Percentiles rank a stretch among this genome's conserved stretches.
These are phyloP conservation scores for Suhomyces ambrosiae DNA, from an alignment of 1,139 yeast genomes.

Conservation along the genomic window DNA sequence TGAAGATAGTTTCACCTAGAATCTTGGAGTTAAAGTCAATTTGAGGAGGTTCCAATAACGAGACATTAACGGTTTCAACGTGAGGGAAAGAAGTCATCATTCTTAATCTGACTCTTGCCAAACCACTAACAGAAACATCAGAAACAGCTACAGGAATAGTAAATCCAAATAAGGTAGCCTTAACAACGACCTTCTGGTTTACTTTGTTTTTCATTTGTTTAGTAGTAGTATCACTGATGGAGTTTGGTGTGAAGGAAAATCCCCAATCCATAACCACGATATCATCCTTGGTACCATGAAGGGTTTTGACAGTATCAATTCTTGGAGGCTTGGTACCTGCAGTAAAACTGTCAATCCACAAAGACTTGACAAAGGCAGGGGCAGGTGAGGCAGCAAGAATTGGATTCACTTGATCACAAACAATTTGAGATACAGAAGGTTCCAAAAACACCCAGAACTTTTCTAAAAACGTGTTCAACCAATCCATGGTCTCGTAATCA, in stretches of 20 bases:
- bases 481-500: slow-evolving; percentile 91
- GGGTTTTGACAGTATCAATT: slow-evolving; percentile 83
- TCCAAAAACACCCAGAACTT: slow-evolving; percentile 91
- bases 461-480: slow-evolving; percentile 85
- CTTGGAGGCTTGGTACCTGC: slow-evolving; percentile 95
- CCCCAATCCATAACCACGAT: slow-evolving; percentile 98
- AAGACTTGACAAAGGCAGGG: slow-evolving; percentile 78
- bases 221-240: slow-evolving; percentile 74
- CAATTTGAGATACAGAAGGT: slow-evolving; percentile 86
- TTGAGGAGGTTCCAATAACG: slow-evolving; percentile 81
- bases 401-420: slow-evolving; percentile 82
- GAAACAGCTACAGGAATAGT: slow-evolving; percentile 65
- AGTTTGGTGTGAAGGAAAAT: slow-evolving; percentile 87
- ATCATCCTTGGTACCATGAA: slow-evolving; percentile 84
- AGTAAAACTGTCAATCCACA: slow-evolving; percentile 88
- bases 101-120: slow-evolving; percentile 78
- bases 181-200: slow-evolving; percentile 75
- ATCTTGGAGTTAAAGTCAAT: slow-evolving; percentile 79
- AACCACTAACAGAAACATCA: slow-evolving; percentile 64
- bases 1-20: slow-evolving; percentile 76
- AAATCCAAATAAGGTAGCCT: slow-evolving; percentile 66
- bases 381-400: slow-evolving; percentile 73
- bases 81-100: slow-evolving; percentile 93
- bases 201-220: slow-evolving; percentile 83
- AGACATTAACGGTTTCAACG: slow-evolving; percentile 82